Evolutionary conservation across 495 filamentous ascomycete species (phyloP).

Genomic region (Neurospora discreta): DNA sequence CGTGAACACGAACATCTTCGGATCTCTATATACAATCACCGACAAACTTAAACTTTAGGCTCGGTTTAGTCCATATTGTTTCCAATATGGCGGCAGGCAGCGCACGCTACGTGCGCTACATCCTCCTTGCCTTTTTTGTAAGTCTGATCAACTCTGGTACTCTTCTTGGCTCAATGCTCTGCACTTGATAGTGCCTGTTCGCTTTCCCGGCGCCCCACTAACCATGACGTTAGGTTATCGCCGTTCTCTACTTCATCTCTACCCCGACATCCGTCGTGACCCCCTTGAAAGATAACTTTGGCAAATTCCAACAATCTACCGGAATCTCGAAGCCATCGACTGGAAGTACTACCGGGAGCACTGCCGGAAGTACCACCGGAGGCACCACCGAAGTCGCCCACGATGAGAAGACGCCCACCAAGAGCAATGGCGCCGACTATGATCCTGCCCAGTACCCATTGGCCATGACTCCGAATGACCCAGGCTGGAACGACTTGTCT

Average conservation of each 20-base stretch:
- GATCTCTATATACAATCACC: not conserved
- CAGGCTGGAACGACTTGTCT: conserved; percentile 38
- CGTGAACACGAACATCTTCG: not conserved
- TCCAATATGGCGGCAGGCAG: conserved; percentile 53
- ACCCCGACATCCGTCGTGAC: conserved; percentile 44
- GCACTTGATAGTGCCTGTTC: not conserved
- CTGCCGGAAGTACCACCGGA: conserved; percentile 1
- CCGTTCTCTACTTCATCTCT: conserved; percentile 71
- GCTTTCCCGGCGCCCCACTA: conserved; percentile 1
- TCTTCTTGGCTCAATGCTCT: not conserved
- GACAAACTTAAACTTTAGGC: not conserved
- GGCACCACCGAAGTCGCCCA: conserved; percentile 7
- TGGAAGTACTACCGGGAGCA: not conserved
- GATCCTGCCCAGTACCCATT: conserved; percentile 40
- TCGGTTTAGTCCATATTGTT: not conserved
- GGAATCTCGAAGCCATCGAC: not conserved
- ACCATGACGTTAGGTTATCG: conserved; percentile 44
- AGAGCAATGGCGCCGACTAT: conserved; percentile 7
- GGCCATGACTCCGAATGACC: conserved; percentile 33
- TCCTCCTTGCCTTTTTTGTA: conserved; percentile 80
- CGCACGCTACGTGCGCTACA: conserved; percentile 72
- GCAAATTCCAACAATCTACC: not conserved
- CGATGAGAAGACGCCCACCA: conserved; percentile 4
- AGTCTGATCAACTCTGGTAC: conserved; percentile 19
- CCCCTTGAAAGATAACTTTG: conserved; percentile 1